Evolutionary conservation across 352 stramenopile genomes (phyloP).

Genomic region (Pythium guiyangense): DNA sequence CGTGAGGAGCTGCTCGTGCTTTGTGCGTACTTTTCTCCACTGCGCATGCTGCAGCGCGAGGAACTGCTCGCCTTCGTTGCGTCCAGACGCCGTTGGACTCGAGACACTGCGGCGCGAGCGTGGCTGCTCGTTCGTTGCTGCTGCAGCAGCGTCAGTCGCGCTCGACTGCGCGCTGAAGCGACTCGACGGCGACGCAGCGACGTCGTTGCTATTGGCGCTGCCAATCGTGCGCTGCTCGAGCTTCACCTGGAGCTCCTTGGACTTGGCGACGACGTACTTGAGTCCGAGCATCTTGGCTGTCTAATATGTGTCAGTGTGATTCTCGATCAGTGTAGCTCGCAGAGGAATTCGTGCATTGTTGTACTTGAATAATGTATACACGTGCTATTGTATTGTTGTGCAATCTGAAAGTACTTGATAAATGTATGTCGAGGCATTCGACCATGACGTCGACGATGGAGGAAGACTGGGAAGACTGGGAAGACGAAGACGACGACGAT

Average conservation of each 20-base stretch:
- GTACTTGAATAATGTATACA: no score
- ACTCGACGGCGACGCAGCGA: constrained; percentile 1
- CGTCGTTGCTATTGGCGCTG: constrained; percentile 1
- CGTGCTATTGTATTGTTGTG: no score
- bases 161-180: constrained; percentile 3
- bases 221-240: constrained; percentile 26
- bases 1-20: constrained; percentile 40
- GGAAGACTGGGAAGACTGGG: constrained; percentile 54
- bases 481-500: constrained; percentile 24
- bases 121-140: background rate
- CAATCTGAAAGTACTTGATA: no score
- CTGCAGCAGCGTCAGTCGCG: background rate
- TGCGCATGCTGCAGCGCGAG: constrained; percentile 32
- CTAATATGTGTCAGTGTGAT: no score
- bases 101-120: background rate
- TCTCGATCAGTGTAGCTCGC: no score
- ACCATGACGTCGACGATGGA: no score
- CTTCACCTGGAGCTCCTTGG: constrained; percentile 56
- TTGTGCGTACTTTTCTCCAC: constrained; percentile 20
- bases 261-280: constrained; percentile 78
- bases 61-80: constrained; percentile 31
- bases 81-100: constrained; percentile 7
- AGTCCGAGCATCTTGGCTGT: constrained; percentile 74
- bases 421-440: background rate
- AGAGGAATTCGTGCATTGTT: no score